Conservation (phyloP, 169 alveolate species). For the Fabrea salina region DNA sequence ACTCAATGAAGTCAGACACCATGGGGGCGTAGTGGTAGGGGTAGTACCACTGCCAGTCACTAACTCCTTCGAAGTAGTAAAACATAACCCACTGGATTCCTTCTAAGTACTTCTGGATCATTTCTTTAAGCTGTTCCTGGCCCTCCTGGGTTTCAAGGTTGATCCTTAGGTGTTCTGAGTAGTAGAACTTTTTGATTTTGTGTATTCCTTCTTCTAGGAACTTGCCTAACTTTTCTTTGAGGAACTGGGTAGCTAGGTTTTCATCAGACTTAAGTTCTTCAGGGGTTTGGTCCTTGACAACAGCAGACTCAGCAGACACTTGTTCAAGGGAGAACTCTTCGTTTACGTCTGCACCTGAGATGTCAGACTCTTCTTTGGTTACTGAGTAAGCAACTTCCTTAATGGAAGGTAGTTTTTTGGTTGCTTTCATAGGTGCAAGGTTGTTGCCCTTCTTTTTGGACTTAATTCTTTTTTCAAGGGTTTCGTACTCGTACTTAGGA, state of each 20-base stretch:
- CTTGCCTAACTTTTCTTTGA: conserved; percentile 51
- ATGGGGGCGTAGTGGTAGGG: conserved; percentile 93
- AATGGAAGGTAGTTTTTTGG: conserved; percentile 30
- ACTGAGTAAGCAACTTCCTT: background rate
- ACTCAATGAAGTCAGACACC: conserved; percentile 75
- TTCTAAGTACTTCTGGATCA: conserved; percentile 88
- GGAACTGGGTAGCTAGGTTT: conserved; percentile 49
- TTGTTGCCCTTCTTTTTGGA: conserved; percentile 42
- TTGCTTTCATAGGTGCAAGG: conserved; percentile 34
- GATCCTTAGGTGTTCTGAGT: conserved; percentile 59
- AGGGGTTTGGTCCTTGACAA: conserved; percentile 15
- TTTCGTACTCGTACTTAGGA: conserved; percentile 68
- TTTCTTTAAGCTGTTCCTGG: conserved; percentile 64
- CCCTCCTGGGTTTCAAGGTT: conserved; percentile 69
- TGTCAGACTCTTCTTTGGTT: background rate
- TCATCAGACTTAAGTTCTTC: conserved; percentile 49
- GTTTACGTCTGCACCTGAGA: background rate
- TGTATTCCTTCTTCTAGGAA: conserved; percentile 67
- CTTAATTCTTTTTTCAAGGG: conserved; percentile 54
- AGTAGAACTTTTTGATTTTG: conserved; percentile 74
- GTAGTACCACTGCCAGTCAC: conserved; percentile 95
- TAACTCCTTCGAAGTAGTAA: conserved; percentile 82
- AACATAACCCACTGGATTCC: conserved; percentile 95
- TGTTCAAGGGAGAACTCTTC: conserved; percentile 11
- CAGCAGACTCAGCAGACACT: background rate